phyloP scores from a whole-genome alignment of 257 asterid genomes.

The Linderniella brevidens region DNA sequence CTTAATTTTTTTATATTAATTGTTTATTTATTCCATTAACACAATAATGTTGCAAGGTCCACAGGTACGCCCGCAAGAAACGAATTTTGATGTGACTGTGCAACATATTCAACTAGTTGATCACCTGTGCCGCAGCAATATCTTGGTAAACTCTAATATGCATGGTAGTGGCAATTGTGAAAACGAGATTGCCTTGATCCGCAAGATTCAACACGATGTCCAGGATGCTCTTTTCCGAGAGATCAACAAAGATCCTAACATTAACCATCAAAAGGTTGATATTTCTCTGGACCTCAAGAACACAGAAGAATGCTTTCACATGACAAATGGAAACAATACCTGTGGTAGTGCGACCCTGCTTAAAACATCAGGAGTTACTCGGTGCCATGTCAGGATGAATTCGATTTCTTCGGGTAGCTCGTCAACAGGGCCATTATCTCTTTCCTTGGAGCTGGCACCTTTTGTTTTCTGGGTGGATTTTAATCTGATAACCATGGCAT shows the following conservation, averaged over 20 bases:
- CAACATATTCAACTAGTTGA: conserved; percentile 58
- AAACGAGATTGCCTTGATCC: conserved; percentile 24
- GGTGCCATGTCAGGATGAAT: conserved; percentile 35
- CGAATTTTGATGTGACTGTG: conserved; percentile 46
- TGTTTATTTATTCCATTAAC: conserved; percentile 14
- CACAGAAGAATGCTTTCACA: conserved; percentile 22
- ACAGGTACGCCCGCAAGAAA: conserved; percentile 60
- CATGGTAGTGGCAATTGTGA: conserved; percentile 14
- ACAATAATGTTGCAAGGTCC: conserved; percentile 21
- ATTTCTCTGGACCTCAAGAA: conserved; percentile 20
- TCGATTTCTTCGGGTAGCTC: conserved; percentile 37
- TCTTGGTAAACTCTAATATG: conserved; percentile 16
- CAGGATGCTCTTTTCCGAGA: conserved; percentile 39
- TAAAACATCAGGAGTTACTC: conserved; percentile 44
- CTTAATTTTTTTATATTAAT: too few relatives aligned
- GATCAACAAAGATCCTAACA: conserved; percentile 23
- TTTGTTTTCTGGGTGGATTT: conserved; percentile 64
- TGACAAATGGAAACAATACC: conserved; percentile 16
- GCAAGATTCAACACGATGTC: conserved; percentile 53
- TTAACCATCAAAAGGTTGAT: conserved; percentile 11
- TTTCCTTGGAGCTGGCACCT: conserved; percentile 60
- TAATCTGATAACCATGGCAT: conserved; percentile 24
- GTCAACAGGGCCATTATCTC: conserved; percentile 36
- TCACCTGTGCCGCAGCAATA: conserved; percentile 31
- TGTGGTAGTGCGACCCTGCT: conserved; percentile 45